phyloP scores from a whole-genome alignment of 139 green algal species.

The Chlamydomonas eustigma region DNA sequence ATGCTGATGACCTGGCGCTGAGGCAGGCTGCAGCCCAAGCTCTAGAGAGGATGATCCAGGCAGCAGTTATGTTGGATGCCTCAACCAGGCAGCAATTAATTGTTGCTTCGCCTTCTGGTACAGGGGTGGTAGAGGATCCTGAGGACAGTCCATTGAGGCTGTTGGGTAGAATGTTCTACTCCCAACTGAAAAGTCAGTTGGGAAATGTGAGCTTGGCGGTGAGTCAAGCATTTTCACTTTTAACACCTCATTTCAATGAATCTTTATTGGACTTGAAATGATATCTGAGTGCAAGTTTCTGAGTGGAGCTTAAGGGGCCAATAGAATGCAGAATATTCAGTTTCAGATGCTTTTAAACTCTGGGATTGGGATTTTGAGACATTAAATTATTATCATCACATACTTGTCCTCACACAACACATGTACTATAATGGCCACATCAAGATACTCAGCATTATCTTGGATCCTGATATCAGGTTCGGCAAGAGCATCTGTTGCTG shows the following conservation, averaged over 20 bases:
- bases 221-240: no score
- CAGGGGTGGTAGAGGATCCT: not conserved
- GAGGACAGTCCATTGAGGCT: constrained; percentile 34
- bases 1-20: constrained; percentile 63
- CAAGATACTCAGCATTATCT: no score
- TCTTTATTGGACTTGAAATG: no score
- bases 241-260: no score
- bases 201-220: constrained; percentile 46
- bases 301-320: no score
- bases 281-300: no score
- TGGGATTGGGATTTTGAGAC: no score
- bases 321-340: no score
- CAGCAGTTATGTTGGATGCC: not conserved
- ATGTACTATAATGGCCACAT: no score
- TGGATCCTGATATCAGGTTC: constrained; percentile 44
- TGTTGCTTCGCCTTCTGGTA: not conserved
- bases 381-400: no score
- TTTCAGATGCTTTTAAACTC: no score
- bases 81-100: not conserved
- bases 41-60: not conserved
- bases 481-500: constrained; percentile 76
- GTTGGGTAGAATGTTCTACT: constrained; percentile 51
- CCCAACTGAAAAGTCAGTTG: constrained; percentile 50
- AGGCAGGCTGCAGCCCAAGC: constrained; percentile 51
- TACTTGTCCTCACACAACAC: no score